Percentiles rank a stretch among this genome's conserved stretches.
Evolutionary conservation across 805 yeast species (phyloP).

Genomic region (Wickerhamiella occidentalis): DNA sequence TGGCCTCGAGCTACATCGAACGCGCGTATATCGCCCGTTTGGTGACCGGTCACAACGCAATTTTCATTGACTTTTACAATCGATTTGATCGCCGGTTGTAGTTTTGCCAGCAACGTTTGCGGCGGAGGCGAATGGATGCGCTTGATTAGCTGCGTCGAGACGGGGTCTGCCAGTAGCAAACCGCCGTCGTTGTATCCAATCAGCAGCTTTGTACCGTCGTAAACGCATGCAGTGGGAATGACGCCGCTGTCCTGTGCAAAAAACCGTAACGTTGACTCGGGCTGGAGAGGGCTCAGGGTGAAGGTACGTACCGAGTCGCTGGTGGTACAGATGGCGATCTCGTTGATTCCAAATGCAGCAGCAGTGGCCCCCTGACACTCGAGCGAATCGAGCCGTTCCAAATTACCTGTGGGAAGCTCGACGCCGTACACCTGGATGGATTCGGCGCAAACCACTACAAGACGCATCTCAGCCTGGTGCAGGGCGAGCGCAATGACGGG

Average conservation of each 20-base stretch:
- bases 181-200: conserved; percentile 12
- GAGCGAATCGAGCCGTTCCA: background rate
- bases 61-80: conserved; percentile 12
- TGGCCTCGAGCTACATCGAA: conserved; percentile 18
- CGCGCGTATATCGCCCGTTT: conserved; percentile 19
- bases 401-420: background rate
- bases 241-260: background rate
- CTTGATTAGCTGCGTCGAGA: conserved; percentile 15
- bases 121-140: conserved; percentile 12
- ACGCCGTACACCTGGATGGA: background rate
- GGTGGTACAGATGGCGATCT: conserved; percentile 1
- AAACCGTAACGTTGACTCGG: background rate
- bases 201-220: background rate
- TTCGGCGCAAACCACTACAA: background rate
- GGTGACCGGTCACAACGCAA: conserved; percentile 13
- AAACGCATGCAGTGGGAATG: conserved; percentile 3
- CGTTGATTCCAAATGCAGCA: background rate
- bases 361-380: background rate
- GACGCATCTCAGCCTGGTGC: background rate
- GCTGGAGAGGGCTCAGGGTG: background rate
- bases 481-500: background rate
- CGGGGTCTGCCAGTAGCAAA: conserved; percentile 11
- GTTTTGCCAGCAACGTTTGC: background rate
- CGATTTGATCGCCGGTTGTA: conserved; percentile 11
- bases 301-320: background rate